phyloP scores from a whole-genome alignment of 495 filamentous ascomycete genomes.

The Penicillium canescens region DNA sequence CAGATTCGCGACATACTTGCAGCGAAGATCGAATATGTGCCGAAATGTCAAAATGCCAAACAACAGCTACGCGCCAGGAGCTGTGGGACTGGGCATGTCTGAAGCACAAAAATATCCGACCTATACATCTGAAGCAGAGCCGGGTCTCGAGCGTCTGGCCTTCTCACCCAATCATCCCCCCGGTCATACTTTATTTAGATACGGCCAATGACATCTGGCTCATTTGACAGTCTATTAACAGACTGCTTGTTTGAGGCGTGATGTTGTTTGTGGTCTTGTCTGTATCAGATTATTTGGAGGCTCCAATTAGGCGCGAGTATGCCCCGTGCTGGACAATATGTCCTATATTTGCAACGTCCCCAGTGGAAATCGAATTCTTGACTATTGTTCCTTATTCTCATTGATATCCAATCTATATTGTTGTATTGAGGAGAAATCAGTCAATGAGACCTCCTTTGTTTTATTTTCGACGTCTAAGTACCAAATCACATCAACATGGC shows the following conservation, averaged over 20 bases:
- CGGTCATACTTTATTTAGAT: slow-evolving; percentile 3
- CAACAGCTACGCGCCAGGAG: slow-evolving; percentile 25
- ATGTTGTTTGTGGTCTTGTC: background rate
- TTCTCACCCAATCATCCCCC: slow-evolving; percentile 18
- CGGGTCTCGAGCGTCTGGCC: slow-evolving; percentile 8
- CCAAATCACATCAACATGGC: slow-evolving; percentile 6
- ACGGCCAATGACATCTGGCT: background rate
- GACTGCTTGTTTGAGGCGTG: slow-evolving; percentile 14
- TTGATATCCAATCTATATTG: background rate
- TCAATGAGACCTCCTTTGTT: slow-evolving; percentile 10
- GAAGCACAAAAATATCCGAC: slow-evolving; percentile 17
- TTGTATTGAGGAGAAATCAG: slow-evolving; percentile 1
- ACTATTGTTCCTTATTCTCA: slow-evolving; percentile 3
- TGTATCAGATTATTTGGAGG: slow-evolving; percentile 5
- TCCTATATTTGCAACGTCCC: slow-evolving; percentile 21
- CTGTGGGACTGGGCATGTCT: slow-evolving; percentile 9
- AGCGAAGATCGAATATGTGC: slow-evolving; percentile 2
- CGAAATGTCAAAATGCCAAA: slow-evolving; percentile 1
- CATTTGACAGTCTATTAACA: slow-evolving; percentile 4
- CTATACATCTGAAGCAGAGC: slow-evolving; percentile 7
- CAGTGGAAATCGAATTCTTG: background rate
- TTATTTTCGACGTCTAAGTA: slow-evolving; percentile 7
- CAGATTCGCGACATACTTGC: slow-evolving; percentile 16
- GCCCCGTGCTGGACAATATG: background rate
- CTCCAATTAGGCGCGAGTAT: slow-evolving; percentile 15